Conservation (phyloP, 2,329 filamentous ascomycete species). For the Onygenales sp. region DNA sequence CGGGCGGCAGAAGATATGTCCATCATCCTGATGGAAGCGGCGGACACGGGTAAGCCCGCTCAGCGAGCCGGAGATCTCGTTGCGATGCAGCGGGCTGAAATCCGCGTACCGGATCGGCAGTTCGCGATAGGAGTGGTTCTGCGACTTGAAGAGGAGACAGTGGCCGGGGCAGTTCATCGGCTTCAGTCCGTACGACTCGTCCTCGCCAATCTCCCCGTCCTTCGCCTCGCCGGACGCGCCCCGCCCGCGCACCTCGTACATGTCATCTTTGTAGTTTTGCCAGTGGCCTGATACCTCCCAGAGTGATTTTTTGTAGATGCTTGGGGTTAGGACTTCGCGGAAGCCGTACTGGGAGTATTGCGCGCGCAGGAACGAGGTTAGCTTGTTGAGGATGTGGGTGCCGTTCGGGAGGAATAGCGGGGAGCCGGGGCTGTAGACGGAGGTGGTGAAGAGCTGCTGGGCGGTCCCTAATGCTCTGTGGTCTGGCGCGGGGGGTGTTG, state of each 20-base stretch:
- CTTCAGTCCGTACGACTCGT: conserved; percentile 73
- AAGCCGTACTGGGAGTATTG: conserved; percentile 82
- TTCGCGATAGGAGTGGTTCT: conserved; percentile 66
- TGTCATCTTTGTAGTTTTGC: conserved; percentile 84
- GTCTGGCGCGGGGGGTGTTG: conserved; percentile 31
- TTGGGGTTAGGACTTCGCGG: conserved; percentile 79
- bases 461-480: conserved; percentile 41
- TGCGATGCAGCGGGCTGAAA: conserved; percentile 78
- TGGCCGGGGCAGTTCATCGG: conserved; percentile 92
- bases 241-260: conserved; percentile 65
- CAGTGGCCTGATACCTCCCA: conserved; percentile 82
- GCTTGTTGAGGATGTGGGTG: conserved; percentile 71
- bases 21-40: conserved; percentile 83
- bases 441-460: conserved; percentile 71
- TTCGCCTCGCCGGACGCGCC: conserved; percentile 36
- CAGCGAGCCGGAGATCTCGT: conserved; percentile 73
- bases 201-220: conserved; percentile 42
- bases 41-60: conserved; percentile 75
- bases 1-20: conserved; percentile 80
- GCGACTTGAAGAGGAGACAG: conserved; percentile 70
- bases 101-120: conserved; percentile 77
- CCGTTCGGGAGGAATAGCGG: conserved; percentile 78
- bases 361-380: conserved; percentile 69
- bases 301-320: conserved; percentile 78
- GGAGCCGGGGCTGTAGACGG: conserved; percentile 72